These are phyloP conservation scores for Clavispora vitiphila DNA, from an alignment of 805 yeast genomes.

Conservation along the genomic window DNA sequence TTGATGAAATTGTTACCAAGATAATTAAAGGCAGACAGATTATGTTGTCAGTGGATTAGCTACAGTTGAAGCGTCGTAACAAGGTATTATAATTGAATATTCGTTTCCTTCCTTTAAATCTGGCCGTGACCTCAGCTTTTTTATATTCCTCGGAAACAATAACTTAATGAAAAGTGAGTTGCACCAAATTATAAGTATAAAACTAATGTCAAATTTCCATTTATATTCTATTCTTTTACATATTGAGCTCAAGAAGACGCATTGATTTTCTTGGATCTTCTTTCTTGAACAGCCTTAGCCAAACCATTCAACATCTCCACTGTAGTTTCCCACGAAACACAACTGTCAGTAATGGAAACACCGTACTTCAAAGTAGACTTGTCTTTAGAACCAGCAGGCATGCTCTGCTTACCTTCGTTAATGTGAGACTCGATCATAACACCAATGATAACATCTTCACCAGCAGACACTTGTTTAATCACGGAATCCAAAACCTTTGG, in stretches of 20 bases:
- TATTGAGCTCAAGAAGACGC: background rate
- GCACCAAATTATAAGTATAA: no score
- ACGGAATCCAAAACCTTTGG: slow-evolving; percentile 79
- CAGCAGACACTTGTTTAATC: slow-evolving; percentile 72
- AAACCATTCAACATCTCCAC: slow-evolving; percentile 63
- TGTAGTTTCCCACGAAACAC: slow-evolving; percentile 88
- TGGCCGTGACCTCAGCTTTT: no score
- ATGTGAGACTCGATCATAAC: slow-evolving; percentile 95
- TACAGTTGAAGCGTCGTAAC: no score
- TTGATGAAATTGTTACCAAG: no score
- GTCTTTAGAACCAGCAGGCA: slow-evolving; percentile 62
- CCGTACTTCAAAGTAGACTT: slow-evolving; percentile 77
- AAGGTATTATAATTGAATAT: no score
- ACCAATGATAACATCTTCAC: slow-evolving; percentile 78
- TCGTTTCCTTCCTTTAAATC: no score
- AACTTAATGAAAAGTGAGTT: no score
- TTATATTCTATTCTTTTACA: background rate
- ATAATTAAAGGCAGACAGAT: no score
- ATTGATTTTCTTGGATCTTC: slow-evolving; percentile 44
- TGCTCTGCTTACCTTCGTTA: slow-evolving; percentile 85
- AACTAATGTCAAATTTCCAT: no score
- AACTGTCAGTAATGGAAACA: slow-evolving; percentile 95
- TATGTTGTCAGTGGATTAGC: no score
- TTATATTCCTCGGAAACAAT: no score
- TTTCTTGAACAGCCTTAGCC: slow-evolving; percentile 72